Percentiles rank a stretch among this genome's conserved stretches.
Evolutionary conservation across 257 asterid species (phyloP).

Genomic region (Leonotis leonurus): DNA sequence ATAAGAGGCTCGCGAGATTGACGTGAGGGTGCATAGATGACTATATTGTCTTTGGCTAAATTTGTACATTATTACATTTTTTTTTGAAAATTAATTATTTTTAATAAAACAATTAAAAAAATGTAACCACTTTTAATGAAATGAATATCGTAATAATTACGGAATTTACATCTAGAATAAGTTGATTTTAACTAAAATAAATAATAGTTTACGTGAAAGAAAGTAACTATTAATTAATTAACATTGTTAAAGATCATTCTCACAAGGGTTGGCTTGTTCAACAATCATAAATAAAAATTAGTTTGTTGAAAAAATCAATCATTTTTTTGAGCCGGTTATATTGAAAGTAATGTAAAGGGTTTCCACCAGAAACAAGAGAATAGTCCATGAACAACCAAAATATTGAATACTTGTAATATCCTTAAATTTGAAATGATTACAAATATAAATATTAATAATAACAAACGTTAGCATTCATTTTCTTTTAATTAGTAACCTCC

Average conservation of each 20-base stretch:
- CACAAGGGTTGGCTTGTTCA: background rate
- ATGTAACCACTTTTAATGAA: no score
- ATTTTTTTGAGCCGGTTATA: background rate
- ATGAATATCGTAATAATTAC: no score
- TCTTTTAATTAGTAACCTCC: no score
- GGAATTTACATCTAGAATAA: slow-evolving; percentile 2
- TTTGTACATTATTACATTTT: no score
- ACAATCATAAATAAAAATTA: background rate
- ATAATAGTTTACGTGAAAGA: background rate
- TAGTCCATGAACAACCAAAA: slow-evolving; percentile 5
- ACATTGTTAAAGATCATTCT: background rate
- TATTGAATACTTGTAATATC: background rate
- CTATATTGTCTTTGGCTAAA: no score
- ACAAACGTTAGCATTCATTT: no score
- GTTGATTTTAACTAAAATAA: background rate
- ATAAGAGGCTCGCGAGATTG: no score
- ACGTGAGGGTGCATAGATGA: no score
- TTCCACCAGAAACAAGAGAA: slow-evolving; percentile 1
- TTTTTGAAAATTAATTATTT: no score
- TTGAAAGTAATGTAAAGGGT: background rate
- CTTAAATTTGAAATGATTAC: background rate
- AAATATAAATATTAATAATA: no score
- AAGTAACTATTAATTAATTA: background rate
- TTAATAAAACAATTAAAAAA: no score
- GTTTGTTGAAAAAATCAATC: background rate